A percentile compares a stretch with the other conserved stretches of the same genome.
phyloP scores from a whole-genome alignment of 2,329 filamentous ascomycete species.

The Penicillium italicum region DNA sequence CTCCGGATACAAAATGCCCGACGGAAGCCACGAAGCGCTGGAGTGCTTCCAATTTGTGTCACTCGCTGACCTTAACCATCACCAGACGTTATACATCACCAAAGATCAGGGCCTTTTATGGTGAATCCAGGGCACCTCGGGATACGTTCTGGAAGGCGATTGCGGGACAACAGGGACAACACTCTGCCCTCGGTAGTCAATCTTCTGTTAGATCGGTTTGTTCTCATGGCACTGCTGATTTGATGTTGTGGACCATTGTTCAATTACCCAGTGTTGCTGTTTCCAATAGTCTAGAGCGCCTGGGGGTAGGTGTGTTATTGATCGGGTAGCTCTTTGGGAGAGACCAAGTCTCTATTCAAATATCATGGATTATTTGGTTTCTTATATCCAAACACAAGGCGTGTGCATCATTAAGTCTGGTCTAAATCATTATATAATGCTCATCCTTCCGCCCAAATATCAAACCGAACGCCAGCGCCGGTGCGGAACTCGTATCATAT shows the following conservation, averaged over 20 bases:
- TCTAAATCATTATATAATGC: slow-evolving; percentile 39
- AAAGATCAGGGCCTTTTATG: no score
- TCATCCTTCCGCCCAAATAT: slow-evolving; percentile 20
- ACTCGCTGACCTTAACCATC: no score
- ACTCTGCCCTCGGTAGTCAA: neutral
- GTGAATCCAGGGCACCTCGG: slow-evolving; percentile 8
- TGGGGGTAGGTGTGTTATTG: neutral
- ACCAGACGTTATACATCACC: no score
- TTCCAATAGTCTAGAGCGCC: neutral
- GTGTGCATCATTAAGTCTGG: slow-evolving; percentile 31
- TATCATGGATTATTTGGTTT: neutral
- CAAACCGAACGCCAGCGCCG: slow-evolving; percentile 35
- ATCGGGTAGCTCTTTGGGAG: neutral
- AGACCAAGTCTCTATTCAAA: neutral
- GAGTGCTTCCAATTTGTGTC: no score
- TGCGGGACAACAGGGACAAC: neutral
- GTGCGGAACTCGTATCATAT: slow-evolving; percentile 29
- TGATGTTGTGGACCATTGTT: no score
- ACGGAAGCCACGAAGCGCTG: no score
- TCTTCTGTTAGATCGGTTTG: neutral
- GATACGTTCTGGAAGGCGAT: slow-evolving; percentile 7
- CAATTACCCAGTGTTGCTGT: neutral
- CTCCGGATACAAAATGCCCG: no score
- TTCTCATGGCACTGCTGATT: neutral
- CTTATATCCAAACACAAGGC: slow-evolving; percentile 4